Base-by-base conservation (phyloP, 345 rosid species). In the Excoecaria cochinchinensis region DNA sequence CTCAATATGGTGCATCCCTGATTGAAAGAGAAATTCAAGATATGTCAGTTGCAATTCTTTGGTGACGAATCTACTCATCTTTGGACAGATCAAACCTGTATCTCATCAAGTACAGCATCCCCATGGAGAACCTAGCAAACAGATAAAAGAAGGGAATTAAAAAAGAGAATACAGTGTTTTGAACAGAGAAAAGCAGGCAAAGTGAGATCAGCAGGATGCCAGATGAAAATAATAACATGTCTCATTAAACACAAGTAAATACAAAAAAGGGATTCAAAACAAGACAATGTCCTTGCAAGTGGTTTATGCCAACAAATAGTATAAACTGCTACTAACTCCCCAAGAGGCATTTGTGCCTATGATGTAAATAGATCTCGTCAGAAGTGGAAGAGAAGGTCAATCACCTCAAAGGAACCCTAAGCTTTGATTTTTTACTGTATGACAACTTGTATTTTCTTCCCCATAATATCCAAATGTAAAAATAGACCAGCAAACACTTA, bases 1-100 rank as follows among this genome's bases (percentile, higher is more conserved):
- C 97, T 92, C 85, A 92, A 78, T 81, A 91, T 92, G 80, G 99
- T 91, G 88, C 97, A 92, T 51, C 94, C 99, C 97, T 94, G 86
- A 65, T 67, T 67, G 70, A 42, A 70, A 9, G 48, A 19, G 67
- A 56, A 62, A 74, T 25, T 19, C 13, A 78, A 56, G 36, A 38
- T 25, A 79, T 40, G 77, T 77, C 67, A 72, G 15, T 48, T 69
- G 22, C 59, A 70, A 14, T 59, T 66, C 17, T 47, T 31, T 22
- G 46, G 67, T 4, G 22, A 68, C 52, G 51, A 53, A n/a, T 46
- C 19, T 12, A 57, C 12, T 57, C 8, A 48, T 42, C 19, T 46
- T 39, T 39, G 48, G 42, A 77, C 76, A 70, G 51, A 79, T 10
- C 79, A 56, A 25, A 91, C 97, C 92, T 82, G 95, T 58, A 56